Conservation (phyloP, 352 stramenopile species). For the Globisporangium polare region DNA sequence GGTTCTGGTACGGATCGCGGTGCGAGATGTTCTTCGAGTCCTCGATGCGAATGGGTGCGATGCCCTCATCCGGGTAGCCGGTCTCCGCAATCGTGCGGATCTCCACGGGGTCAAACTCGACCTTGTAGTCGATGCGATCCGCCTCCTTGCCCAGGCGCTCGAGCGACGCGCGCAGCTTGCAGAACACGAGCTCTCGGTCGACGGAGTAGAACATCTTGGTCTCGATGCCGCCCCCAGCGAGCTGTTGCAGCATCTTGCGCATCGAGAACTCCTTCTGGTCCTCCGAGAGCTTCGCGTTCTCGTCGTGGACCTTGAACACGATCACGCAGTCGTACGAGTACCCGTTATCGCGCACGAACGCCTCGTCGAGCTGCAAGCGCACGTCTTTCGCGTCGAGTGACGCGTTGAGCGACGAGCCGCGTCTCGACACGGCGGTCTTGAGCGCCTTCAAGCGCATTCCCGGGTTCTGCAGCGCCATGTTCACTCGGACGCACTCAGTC, state of each 20-base stretch:
- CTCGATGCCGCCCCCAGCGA: slow-evolving; percentile 67
- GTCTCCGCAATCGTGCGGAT: slow-evolving; percentile 50
- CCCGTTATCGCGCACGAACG: slow-evolving; percentile 59
- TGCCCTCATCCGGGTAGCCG: slow-evolving; percentile 54
- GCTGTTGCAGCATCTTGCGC: slow-evolving; percentile 62
- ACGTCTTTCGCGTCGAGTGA: slow-evolving; percentile 59
- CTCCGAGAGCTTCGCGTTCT: slow-evolving; percentile 44
- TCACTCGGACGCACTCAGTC: background rate
- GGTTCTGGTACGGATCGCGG: slow-evolving; percentile 60
- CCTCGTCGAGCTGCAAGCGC: slow-evolving; percentile 52
- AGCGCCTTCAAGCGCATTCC: slow-evolving; percentile 45
- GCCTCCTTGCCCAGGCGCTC: slow-evolving; percentile 65
- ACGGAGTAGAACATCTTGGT: slow-evolving; percentile 84
- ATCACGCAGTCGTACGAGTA: slow-evolving; percentile 82
- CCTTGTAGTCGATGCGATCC: slow-evolving; percentile 75
- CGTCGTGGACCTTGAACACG: slow-evolving; percentile 80
- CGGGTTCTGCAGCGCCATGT: slow-evolving; percentile 20
- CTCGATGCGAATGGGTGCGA: slow-evolving; percentile 61
- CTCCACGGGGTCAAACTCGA: slow-evolving; percentile 63
- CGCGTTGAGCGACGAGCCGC: slow-evolving; percentile 64
- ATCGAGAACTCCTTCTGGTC: slow-evolving; percentile 68
- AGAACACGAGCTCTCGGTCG: slow-evolving; percentile 67
- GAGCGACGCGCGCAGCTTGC: slow-evolving; percentile 66
- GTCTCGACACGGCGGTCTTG: slow-evolving; percentile 60
- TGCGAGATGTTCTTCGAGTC: slow-evolving; percentile 42